Percentiles rank a stretch among this genome's conserved stretches.
Conservation (phyloP, 768 basidiomycete species). For the Hygrophorus pudorinus region DNA sequence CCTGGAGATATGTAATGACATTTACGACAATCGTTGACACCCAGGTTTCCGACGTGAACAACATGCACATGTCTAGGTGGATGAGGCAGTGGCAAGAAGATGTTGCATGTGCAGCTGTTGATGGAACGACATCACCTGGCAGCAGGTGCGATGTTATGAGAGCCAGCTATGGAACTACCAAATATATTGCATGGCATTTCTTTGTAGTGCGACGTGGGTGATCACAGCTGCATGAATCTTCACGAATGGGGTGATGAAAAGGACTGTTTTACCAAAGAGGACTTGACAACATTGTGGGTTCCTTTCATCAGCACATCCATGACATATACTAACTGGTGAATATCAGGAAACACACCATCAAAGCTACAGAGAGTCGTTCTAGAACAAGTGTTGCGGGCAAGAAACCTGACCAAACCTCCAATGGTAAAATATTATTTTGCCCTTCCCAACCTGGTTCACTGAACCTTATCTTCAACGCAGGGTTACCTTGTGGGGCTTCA, state of each 20-base stretch:
- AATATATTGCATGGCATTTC: conserved; percentile 96
- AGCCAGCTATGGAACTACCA: conserved; percentile 92
- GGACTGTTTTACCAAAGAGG: conserved; percentile 96
- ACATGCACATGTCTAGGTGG: no score
- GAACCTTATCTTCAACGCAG: conserved; percentile 18
- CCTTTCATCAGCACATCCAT: conserved; percentile 5
- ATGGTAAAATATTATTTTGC: conserved; percentile 31
- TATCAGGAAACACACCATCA: conserved; percentile 83
- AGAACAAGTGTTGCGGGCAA: conserved; percentile 37
- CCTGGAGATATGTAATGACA: no score
- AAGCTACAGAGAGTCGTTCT: conserved; percentile 69
- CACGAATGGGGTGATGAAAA: conserved; percentile 99
- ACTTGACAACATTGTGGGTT: conserved; percentile 78
- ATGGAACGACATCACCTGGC: conserved; percentile 85
- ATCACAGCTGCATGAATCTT: conserved; percentile 85
- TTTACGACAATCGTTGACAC: no score
- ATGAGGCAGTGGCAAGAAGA: conserved; percentile 94
- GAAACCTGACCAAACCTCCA: conserved; percentile 47
- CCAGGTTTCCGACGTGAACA: no score
- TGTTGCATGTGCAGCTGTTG: conserved; percentile 86
- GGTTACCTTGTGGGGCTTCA: conserved; percentile 59
- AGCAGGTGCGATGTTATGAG: conserved; percentile 84
- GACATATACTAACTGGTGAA: conserved; percentile 7
- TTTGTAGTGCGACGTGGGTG: conserved; percentile 79
- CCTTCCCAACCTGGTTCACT: conserved; percentile 4